phyloP scores from a whole-genome alignment of 495 filamentous ascomycete genomes.

The Xanthoparmelia taractica region DNA sequence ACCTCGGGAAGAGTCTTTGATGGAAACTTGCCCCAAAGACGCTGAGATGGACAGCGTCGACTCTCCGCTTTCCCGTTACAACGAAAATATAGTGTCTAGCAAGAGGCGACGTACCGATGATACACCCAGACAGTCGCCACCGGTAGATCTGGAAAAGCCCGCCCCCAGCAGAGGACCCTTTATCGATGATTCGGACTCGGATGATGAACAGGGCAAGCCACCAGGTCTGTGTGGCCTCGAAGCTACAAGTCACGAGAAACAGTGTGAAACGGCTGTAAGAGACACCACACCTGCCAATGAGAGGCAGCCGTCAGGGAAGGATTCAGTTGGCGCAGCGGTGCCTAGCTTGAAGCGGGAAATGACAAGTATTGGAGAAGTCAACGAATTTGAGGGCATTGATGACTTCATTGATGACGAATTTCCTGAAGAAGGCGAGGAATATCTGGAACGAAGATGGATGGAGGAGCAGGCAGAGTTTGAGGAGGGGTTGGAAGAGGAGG shows the following conservation, averaged over 20 bases:
- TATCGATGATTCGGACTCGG: conserved; percentile 54
- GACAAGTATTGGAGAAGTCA: conserved; percentile 49
- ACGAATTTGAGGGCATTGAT: conserved; percentile 62
- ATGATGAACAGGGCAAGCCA: not conserved
- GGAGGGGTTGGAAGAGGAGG: conserved; percentile 40
- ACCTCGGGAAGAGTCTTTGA: conserved; percentile 34
- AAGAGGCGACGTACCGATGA: conserved; percentile 40
- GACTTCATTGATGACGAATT: conserved; percentile 42
- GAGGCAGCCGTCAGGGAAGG: not conserved
- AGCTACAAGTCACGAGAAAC: not conserved
- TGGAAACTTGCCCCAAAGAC: conserved; percentile 34
- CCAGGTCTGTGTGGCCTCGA: not conserved
- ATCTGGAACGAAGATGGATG: conserved; percentile 52
- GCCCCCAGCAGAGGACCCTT: conserved; percentile 45
- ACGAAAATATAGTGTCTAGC: conserved; percentile 38
- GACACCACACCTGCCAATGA: not conserved
- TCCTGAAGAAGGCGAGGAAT: conserved; percentile 52
- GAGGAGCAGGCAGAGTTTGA: conserved; percentile 55
- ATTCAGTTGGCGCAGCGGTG: conserved; percentile 13
- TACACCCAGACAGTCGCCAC: not conserved
- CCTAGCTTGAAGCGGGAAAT: conserved; percentile 48
- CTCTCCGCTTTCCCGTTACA: conserved; percentile 38
- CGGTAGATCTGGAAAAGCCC: not conserved
- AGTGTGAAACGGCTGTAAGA: not conserved
- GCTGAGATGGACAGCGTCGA: conserved; percentile 24